A percentile compares a stretch with the other conserved stretches of the same genome.
Conservation (phyloP, 2,329 filamentous ascomycete genomes). For the Penicillium freii region DNA sequence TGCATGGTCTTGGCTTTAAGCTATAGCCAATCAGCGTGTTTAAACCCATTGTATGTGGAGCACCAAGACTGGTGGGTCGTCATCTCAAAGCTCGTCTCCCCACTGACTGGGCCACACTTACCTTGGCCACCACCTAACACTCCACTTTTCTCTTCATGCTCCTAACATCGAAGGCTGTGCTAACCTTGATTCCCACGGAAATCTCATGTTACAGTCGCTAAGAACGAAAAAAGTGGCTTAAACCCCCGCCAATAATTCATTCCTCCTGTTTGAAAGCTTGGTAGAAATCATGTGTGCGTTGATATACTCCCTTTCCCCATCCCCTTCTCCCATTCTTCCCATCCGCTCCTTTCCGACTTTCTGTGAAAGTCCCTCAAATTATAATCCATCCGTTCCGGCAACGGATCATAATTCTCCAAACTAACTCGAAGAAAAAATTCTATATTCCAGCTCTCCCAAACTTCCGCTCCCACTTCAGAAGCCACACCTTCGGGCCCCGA, state of each 20-base stretch:
- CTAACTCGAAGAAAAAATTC: not conserved
- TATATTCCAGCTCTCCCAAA: constrained; percentile 24
- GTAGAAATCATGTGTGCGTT: constrained; percentile 22
- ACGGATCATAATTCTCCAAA: not conserved
- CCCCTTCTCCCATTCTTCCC: not conserved
- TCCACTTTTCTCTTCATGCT: not conserved
- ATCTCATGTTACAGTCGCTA: not conserved
- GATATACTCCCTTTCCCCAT: not conserved
- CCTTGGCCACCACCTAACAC: not conserved
- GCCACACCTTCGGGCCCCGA: constrained; percentile 30
- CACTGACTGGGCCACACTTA: constrained; percentile 2
- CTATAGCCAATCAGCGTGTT: not conserved
- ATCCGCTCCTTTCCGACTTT: constrained; percentile 4
- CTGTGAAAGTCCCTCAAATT: not conserved
- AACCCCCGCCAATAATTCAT: not conserved
- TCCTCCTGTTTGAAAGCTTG: constrained; percentile 15
- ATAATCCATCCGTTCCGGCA: not conserved
- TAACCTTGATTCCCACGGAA: constrained; percentile 2
- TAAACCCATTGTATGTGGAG: not conserved
- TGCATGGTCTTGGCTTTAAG: constrained; percentile 10
- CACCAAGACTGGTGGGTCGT: not conserved
- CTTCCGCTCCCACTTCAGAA: constrained; percentile 32
- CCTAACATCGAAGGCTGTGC: constrained; percentile 6
- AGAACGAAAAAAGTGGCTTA: constrained; percentile 19
- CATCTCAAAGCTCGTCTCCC: not conserved